Base-by-base conservation (phyloP, 1,284 basidiomycete genomes). In the Singerocomus rubriflavus region DNA sequence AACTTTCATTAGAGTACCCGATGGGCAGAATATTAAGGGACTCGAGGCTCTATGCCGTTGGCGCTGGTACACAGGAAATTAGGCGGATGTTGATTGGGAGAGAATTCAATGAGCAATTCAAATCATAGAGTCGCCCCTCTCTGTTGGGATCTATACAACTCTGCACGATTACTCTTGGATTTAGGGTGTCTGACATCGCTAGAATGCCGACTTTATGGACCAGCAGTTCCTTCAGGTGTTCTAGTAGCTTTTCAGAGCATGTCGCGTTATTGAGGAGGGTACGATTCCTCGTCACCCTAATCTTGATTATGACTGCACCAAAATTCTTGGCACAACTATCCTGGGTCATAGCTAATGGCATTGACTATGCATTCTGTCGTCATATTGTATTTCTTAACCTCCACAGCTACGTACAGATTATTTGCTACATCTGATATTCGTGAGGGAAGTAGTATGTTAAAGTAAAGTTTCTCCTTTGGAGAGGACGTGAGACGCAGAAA, bases 41-140 rank as follows among this genome's bases (percentile, higher is more conserved):
- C 65, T 79, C 93, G 14, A 75, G 91, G 56, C 69, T 96, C 40
- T 96, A 96, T 65, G 85, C 91, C 16, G 93, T 96, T 51, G 93
- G 93, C 26, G 93, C 93, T 14, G 93, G 93, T 12, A 93, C 93
- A 13, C 91, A 94, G 68, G 92, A 95, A 73, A 93, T 94, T 54
- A 74, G 92, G 55, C 78, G 92, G 53, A 93, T 93, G 88, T 73
- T 94, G 54, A 94, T 94, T 54, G 92, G 92, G 25, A 77, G 91
- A 55, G 91, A 91, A 65, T 93, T 95, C 72, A 95, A 94, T 65
- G 77, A 85, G 52, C 78, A 88, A 59, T 80, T 88, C 60, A 64
- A 64, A 55, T 57, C 61, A 42, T 65, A 57, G 42, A 6, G 14
- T 13, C 17, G 16, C 8, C 12, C 13, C 17, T 31, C 33, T n/a